Base-by-base conservation (phyloP, 108 stramenopile species). In the Cylindrotheca fusiformis region DNA sequence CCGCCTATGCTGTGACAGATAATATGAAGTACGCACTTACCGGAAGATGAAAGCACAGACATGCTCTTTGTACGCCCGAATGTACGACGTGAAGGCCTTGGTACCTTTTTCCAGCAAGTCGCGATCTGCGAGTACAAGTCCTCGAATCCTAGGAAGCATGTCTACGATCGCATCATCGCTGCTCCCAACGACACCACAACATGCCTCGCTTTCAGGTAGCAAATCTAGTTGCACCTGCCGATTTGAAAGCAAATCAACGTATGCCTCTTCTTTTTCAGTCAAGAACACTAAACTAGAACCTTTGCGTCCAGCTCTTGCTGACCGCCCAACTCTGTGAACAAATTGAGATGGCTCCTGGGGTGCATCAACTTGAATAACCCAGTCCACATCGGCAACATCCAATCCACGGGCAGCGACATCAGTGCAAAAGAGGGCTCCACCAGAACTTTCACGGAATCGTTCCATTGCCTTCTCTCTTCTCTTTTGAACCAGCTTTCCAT, bases 321-420 rank as follows among this genome's bases (percentile, higher is more conserved):
- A 87, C 33, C 99, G 65, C 2, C 99, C 99, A 25, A 97, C 97
- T 41, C 99, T 90, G 78, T 99, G 99, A 12, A 98, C 92, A 69
- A 94, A 99, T 33, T 89, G 93, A 48, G 88, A 84, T 4, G 97
- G 97, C 72, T 99, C 97, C 27, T 87, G 76, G 10, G 98, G 99
- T 19, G 97, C 93, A 70, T 98, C 97, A 68, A 95, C 94, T 67
- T 99, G 99, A 46, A 98, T 88, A 21, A 95, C 95, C 95, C 96
- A 97, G 29, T 92, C 75, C 4, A 99, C 84, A 78, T 97, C 94
- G 1, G 93, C 78, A 1, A 99, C 90, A 72, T 99, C 99, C 29
- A 99, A 66, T 2, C 99, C 99, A 3, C 97, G 80, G n/a, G 97
- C 96, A 0, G 97, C 99, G 2, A 98, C 96, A 77, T 98, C 99